Evolutionary conservation across 176 grass and related monocot genomes (phyloP), one percentile per base, ranked within the genome.

Genomic region (Oropetium thomaeum): DNA sequence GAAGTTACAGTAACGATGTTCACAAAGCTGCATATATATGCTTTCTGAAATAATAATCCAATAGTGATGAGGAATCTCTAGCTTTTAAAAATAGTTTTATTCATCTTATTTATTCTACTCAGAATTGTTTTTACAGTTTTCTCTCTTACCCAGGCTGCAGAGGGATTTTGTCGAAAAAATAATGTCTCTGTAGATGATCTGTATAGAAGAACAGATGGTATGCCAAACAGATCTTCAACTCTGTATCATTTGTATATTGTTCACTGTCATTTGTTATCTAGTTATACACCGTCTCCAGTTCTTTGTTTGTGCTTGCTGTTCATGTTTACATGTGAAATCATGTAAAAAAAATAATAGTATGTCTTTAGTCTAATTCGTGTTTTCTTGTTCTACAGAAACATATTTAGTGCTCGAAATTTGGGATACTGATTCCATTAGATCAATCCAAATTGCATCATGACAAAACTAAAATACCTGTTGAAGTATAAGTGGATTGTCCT

Each of bases 121-220:
- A 73, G 55, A 48, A n/a, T n/a, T 84, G 84, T 60, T 88, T 67
- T 51, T 55, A 80, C 78, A 87, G 35, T 90, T 88, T 58, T 78
- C 15, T 84, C 33, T 89, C 65, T 41, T 79, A 80, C 81, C 37
- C 81, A 97, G 95, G 95, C 95, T 23, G 88, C 95, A 47, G 75
- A 93, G 62, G 90, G 95, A 48, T 97, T 97, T 72, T 97, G 90
- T 83, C 81, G 88, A 58, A 97, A 91, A 76, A 97, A 97, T 82
- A 87, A 75, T 51, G 62, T 91, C 35, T 51, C 84, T 8, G 10
- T 93, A 44, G 81, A 83, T 73, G 61, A 25, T 67, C 67, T 97
- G 31, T 92, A 83, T 71, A 97, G 75, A 74, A 93, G 73, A 91
- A 59, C 43, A 68, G 95, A 92, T 44, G 95, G 95, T 97, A 75